These are phyloP conservation scores for Gillenia trifoliata DNA, from an alignment of 306 rosid species.

Conservation along the genomic window DNA sequence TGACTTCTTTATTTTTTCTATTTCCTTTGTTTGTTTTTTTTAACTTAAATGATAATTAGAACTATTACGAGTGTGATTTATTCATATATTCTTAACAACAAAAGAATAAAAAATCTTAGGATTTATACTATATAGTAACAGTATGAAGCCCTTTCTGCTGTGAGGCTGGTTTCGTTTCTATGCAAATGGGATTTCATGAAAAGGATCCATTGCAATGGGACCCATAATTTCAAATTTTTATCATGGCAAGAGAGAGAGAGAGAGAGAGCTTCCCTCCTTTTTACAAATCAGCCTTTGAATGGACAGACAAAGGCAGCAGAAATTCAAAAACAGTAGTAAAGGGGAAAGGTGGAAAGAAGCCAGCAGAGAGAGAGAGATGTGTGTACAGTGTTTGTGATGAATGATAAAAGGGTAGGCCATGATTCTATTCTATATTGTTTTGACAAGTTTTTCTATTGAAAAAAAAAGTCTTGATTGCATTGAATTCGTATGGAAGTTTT, in stretches of 20 bases:
- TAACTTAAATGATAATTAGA: neutral
- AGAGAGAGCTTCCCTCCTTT: constrained; percentile 29
- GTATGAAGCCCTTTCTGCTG: too few relatives aligned
- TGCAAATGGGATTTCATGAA: constrained; percentile 17
- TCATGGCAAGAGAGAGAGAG: neutral
- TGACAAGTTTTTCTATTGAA: too few relatives aligned
- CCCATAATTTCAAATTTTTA: constrained; percentile 30
- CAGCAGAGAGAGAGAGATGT: neutral
- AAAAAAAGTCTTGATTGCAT: too few relatives aligned
- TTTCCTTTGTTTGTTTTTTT: neutral
- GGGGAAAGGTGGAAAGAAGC: constrained; percentile 38
- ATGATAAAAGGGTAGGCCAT: constrained; percentile 11
- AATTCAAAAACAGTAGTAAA: constrained; percentile 66
- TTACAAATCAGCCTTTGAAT: constrained; percentile 65
- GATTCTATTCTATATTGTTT: too few relatives aligned
- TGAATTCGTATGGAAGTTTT: too few relatives aligned
- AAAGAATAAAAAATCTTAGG: neutral
- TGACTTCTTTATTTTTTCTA: neutral
- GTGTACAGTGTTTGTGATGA: constrained; percentile 1
- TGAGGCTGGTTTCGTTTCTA: constrained; percentile 1
- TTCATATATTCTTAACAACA: neutral
- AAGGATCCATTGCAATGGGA: constrained; percentile 22
- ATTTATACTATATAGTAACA: neutral
- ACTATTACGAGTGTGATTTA: neutral
- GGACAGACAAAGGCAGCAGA: constrained; percentile 58